Base-by-base conservation (phyloP, 345 rosid genomes). In the Laguncularia racemosa region DNA sequence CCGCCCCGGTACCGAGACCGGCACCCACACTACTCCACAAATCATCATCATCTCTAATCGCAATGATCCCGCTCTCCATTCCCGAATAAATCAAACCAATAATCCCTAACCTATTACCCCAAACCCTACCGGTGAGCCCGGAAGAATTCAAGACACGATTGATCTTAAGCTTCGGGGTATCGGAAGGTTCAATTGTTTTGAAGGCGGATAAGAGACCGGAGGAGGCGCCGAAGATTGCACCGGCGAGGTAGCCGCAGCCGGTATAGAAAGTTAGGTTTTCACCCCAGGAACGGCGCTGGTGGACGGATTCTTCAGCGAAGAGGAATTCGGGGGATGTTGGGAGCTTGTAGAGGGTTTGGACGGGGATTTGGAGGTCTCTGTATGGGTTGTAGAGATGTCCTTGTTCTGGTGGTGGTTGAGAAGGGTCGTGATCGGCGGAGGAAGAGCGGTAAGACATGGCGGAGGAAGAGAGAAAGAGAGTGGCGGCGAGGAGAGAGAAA, bases 261-360 rank as follows among this genome's bases (percentile, higher is more conserved):
- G 99, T 89, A 71, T 93, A 93, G 61, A 89, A 93, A 46, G 97
- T 86, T 61, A 93, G 85, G 51, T 89, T 93, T 74, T 89, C 99
- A 13, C 99, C 97, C 98, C 98, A 92, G 49, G 96, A 81, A 52
- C 98, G 95, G 67, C 95, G 97, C 52, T 87, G 95, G 72, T 68
- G 81, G 57, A 77, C n/a, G 43, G 97, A 75, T 63, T 93, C 97
- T 63, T 93, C 99, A 13, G 84, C 38, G 74, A 93, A 93, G 70
- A 93, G 97, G 70, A 74, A 89, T 70, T 93, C 99, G 14, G 99
- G 99, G 3, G 97, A 81, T 48, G 88, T 85, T 18, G 95, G 91
- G 50, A 93, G 89, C 78, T 82, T 75, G 82, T 93, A 89, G 47
- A 81, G 81, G 60, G 69, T 68, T n/a, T 76, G 76, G 53, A 65